Evolutionary conservation across 139 green algal genomes (phyloP), one percentile per base, ranked within the genome.

Genomic region (Chlamydomonas sp.): DNA sequence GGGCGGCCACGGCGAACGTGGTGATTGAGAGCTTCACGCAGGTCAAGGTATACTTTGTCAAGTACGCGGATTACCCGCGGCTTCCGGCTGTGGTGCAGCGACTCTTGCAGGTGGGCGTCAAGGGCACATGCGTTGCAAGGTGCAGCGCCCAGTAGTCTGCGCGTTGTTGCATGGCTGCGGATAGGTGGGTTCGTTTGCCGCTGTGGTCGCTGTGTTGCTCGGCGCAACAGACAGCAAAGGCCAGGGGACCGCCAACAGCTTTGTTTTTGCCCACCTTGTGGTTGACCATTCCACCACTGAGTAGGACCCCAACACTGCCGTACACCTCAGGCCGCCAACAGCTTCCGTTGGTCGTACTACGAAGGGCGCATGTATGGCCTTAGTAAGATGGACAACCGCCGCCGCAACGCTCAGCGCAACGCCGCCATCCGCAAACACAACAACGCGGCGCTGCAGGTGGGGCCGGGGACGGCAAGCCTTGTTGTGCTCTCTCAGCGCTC

Each of bases 31-130:
- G 31, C 16, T 88, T 77, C 83, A 88, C 62, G 14, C 63, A 75
- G 63, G 73, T 82, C 61, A 88, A 88, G 63, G 83, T 88, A n/a
- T 88, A 88, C 72, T 78, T 31, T 3, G 58, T 87, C 72, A 87
- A 87, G 82, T 81, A 88, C 74, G 61, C 10, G 7, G 83, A 88
- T 73, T 81, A 77, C 15, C 49, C 67, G 10, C 61, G 63, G 60
- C 73, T 88, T 73, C 83, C 83, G 6, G 49, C 74, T 3, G 15
- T 49, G 18, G 83, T 81, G 5, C 83, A 81, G 15, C 73, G 66
- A 59, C 73, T 88, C 18, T 59, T 86, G 71, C 80, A 78, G 68
- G 80, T 85, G 62, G 49, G 72, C 4, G n/a, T 6, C n/a, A 7
- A 17, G 69, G 14, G 20, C 74, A 8, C 14, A 4, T 9, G 49